Base-by-base conservation (phyloP, 345 rosid species). In the Populus alba region DNA sequence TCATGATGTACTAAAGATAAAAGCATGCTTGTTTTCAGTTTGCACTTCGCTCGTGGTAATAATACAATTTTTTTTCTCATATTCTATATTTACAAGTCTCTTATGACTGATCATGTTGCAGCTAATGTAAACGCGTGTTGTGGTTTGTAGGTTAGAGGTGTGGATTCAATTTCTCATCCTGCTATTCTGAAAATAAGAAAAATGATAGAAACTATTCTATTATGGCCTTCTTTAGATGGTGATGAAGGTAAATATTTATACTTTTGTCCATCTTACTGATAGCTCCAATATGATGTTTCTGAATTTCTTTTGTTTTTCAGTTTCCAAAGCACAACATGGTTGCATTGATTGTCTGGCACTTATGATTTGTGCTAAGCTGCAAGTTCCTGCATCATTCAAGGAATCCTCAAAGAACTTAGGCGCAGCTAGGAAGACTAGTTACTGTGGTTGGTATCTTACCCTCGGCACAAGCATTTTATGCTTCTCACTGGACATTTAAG, bases 251-350 rank as follows among this genome's bases (percentile, higher is more conserved):
- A n/a, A 20, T 55, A 73, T 68, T 77, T 68, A 17, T 23, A 71
- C 74, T 55, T 75, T 51, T 75, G 65, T 61, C 25, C 45, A 57
- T 47, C 20, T n/a, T 66, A 72, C 22, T 69, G 49, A 39, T 39
- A 27, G 9, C 76, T 79, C 59, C 39, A 29, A 49, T 33, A 66
- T 77, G 77, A 20, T 69, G 62, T 76, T 39, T 72, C 15, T 61
- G n/a, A 72, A 31, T 75, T 27, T 73, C 27, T 72, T 20, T 39
- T 67, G 31, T 37, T 72, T 8, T 75, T 61, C 90, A 95, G 98
- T 95, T 80, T 89, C 90, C 25, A 95, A 93, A 87, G 94, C 93
- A 69, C 95, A 93, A 68, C 97, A 90, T 78, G 98, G 97, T n/a
- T 93, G 98, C 89, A 90, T 95, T 57, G 98, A 95, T 80, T 93